Evolutionary conservation across 1,284 basidiomycete species (phyloP), one percentile per base, ranked within the genome.

Genomic region (Ceratobasidium papillatum): DNA sequence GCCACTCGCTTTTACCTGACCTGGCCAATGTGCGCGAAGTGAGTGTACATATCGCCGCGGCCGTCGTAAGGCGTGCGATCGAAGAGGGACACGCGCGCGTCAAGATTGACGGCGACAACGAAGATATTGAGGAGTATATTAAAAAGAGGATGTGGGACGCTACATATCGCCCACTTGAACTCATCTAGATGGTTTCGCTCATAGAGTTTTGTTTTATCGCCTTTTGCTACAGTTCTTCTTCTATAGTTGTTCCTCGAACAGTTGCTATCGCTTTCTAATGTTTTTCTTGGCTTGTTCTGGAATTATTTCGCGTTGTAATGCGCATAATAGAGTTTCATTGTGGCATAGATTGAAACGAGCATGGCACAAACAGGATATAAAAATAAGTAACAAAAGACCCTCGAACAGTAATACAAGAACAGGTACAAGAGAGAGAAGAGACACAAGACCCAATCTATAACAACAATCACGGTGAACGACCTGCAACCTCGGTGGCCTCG

Each of bases 11-110:
- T 36, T 78, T 85, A 0, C 84, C 84, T 19, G 84, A 84, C 78
- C 82, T 84, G 58, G 81, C 80, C 34, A 88, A 90, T 75, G 89
- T 92, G 0, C 89, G 91, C 0, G 80, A 79, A 5, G 89, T 93
- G 43, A 94, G 92, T 80, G 89, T 91, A 76, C 91, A 94, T 80
- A 87, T 95, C 12, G 92, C 90, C 0, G 86, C 93, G 0, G 92
- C 92, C 0, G 94, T 95, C 11, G 88, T 91, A 2, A 87, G 92
- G 78, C 87, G 91, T 76, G 92, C 93, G 0, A 86, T 93, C 38
- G 84, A 88, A 64, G 94, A 95, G 80, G 92, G 91, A 0, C 85
- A 85, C 61, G 88, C 90, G 0, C 83, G 83, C 11, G 86, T 87
- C 0, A 78, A 82, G 88, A 80, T 78, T 58, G 84, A 85, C 77